phyloP scores from a whole-genome alignment of 495 filamentous ascomycete species.

The Aeminium ludgeri region DNA sequence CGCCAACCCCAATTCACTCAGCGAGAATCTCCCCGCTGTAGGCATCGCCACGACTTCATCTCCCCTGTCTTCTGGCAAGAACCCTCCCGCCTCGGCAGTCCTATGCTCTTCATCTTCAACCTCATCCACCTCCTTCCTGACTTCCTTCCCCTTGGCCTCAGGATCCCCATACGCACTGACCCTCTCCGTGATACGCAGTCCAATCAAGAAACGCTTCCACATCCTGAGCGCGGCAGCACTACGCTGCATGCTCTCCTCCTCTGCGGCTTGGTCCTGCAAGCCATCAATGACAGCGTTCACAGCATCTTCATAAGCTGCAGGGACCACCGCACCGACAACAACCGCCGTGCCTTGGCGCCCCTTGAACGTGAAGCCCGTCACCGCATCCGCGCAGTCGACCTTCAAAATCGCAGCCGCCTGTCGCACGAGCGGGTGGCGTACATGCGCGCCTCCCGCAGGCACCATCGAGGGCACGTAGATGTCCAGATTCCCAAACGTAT shows the following conservation, averaged over 20 bases:
- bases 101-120: constrained; percentile 6
- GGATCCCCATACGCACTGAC: constrained; percentile 42
- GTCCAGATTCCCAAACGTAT: constrained; percentile 78
- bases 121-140: not conserved
- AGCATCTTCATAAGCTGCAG: constrained; percentile 50
- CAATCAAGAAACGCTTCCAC: constrained; percentile 65
- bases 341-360: constrained; percentile 63
- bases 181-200: constrained; percentile 59
- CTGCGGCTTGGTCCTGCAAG: constrained; percentile 42
- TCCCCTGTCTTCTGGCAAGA: constrained; percentile 16
- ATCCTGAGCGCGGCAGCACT: constrained; percentile 41
- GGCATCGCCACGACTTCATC: constrained; percentile 5
- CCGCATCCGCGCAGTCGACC: constrained; percentile 73
- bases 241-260: constrained; percentile 39
- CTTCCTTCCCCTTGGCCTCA: constrained; percentile 24
- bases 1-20: constrained; percentile 1
- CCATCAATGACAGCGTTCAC: constrained; percentile 48
- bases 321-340: constrained; percentile 57
- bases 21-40: constrained; percentile 9
- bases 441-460: constrained; percentile 61
- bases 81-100: constrained; percentile 14
- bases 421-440: constrained; percentile 46
- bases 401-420: constrained; percentile 60
- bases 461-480: constrained; percentile 88
- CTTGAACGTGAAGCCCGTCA: constrained; percentile 77